These are phyloP conservation scores for Penicillium verhagenii DNA, from an alignment of 495 filamentous ascomycete genomes.

Conservation along the genomic window DNA sequence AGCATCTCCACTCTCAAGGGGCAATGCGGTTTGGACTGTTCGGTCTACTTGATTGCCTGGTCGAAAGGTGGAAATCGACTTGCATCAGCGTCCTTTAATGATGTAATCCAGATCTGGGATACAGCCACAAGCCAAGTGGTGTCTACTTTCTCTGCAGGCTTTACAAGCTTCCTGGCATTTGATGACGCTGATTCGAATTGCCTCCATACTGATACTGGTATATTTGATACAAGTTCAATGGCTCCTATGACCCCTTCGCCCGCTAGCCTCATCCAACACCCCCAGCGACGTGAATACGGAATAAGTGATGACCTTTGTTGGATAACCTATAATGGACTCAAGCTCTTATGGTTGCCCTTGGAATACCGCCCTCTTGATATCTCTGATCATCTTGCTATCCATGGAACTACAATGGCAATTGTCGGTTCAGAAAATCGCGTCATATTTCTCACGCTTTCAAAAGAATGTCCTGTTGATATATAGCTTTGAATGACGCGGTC, in stretches of 20 bases:
- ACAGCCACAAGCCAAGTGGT: no score
- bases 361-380: slow-evolving; percentile 16
- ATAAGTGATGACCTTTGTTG: slow-evolving; percentile 13
- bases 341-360: slow-evolving; percentile 22
- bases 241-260: not conserved
- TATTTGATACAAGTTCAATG: not conserved
- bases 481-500: no score
- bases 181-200: slow-evolving; percentile 1
- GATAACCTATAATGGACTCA: slow-evolving; percentile 20
- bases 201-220: slow-evolving; percentile 2
- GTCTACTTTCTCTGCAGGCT: not conserved
- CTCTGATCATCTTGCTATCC: slow-evolving; percentile 5
- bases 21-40: not conserved
- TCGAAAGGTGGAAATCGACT: slow-evolving; percentile 1
- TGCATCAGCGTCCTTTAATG: not conserved
- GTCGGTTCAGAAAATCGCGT: slow-evolving; percentile 5
- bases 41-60: not conserved
- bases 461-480: no score
- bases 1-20: slow-evolving; percentile 1
- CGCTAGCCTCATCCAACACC: not conserved
- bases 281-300: slow-evolving; percentile 6
- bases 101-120: not conserved
- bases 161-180: not conserved
- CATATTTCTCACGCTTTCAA: slow-evolving; percentile 9
- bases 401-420: slow-evolving; percentile 6